A percentile compares a stretch with the other conserved stretches of the same genome.
phyloP scores from a whole-genome alignment of 768 basidiomycete species.

The Leccinellum rugosiceps region DNA sequence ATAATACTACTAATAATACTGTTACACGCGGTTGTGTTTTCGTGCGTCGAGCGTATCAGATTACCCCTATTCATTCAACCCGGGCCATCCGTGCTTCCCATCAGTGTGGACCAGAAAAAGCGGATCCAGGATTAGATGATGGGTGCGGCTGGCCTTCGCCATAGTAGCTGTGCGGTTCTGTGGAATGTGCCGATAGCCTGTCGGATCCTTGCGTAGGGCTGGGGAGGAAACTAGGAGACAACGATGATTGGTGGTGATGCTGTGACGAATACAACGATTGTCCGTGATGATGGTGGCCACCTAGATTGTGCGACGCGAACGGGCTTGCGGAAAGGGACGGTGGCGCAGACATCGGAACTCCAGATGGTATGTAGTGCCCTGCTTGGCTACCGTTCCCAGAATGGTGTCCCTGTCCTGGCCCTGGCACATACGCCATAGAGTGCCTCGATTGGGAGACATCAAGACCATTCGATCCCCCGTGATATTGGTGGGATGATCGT shows the following conservation, averaged over 20 bases:
- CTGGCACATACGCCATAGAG: conserved; percentile 38
- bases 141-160: conserved; percentile 28
- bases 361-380: conserved; percentile 29
- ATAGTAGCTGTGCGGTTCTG: conserved; percentile 31
- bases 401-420: conserved; percentile 42
- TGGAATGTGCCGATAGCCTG: conserved; percentile 24
- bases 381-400: conserved; percentile 32
- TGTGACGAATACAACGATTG: conserved; percentile 32
- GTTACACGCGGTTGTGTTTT: conserved; percentile 29
- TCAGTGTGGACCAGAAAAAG: conserved; percentile 32
- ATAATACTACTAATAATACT: conserved; percentile 34
- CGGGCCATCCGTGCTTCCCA: conserved; percentile 1
- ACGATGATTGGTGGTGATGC: conserved; percentile 27
- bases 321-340: conserved; percentile 44
- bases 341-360: conserved; percentile 51
- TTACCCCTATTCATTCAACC: conserved; percentile 18
- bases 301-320: conserved; percentile 27
- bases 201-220: conserved; percentile 31
- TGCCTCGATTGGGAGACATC: conserved; percentile 33
- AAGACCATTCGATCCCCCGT: conserved; percentile 18
- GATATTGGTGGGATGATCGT: conserved; percentile 31
- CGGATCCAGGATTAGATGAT: conserved; percentile 25
- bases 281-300: conserved; percentile 26
- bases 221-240: conserved; percentile 29
- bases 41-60: conserved; percentile 17